A percentile compares a stretch with the other conserved stretches of the same genome.
Conservation (phyloP, 164 flowering plant genomes). For the Chimonanthus salicifolius region DNA sequence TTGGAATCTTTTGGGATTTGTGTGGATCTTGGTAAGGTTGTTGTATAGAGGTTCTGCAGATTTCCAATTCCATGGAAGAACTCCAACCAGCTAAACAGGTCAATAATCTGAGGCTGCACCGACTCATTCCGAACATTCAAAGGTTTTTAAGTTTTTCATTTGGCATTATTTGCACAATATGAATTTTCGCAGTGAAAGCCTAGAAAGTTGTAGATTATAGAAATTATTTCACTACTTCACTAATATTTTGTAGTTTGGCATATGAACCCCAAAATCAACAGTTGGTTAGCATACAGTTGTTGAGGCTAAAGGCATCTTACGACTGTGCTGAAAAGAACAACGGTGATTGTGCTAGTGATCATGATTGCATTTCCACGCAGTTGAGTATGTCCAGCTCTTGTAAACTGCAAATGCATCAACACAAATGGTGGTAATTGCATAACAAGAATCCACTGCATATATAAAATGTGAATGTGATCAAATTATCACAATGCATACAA, state of each 20-base stretch:
- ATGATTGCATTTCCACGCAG: slow-evolving; percentile 67
- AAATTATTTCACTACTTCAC: not conserved
- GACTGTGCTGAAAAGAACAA: slow-evolving; percentile 93
- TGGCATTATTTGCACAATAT: not conserved
- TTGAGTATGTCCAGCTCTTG: slow-evolving; percentile 62
- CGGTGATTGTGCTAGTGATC: slow-evolving; percentile 94
- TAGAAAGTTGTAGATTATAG: not conserved
- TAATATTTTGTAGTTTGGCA: not conserved
- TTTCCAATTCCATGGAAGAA: no score
- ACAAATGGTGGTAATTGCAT: not conserved
- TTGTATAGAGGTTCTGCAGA: no score
- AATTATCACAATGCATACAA: no score
- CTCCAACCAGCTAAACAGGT: no score
- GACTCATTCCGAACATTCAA: no score
- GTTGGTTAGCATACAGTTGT: not conserved
- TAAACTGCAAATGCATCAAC: slow-evolving; percentile 50
- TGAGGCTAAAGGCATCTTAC: slow-evolving; percentile 39
- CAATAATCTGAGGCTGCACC: no score
- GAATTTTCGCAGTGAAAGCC: not conserved
- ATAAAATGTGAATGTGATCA: no score
- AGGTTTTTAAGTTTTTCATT: no score
- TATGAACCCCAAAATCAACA: not conserved
- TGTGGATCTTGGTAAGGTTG: no score
- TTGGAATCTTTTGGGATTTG: no score
- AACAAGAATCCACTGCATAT: no score